These are phyloP conservation scores for Plantago coronopus DNA, from an alignment of 305 asterid genomes.

Conservation along the genomic window DNA sequence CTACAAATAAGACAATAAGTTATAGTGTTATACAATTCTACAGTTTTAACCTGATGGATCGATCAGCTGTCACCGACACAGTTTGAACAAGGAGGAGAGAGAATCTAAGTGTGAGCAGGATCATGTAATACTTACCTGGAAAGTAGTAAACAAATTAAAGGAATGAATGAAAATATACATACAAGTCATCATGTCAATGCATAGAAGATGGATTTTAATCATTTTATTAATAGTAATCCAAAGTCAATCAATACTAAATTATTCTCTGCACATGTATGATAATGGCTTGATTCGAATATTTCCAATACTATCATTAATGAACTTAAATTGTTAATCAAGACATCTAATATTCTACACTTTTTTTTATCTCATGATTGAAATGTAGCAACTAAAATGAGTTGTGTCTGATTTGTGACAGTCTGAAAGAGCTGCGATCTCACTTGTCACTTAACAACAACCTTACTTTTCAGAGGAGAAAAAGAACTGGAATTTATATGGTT, in stretches of 20 bases:
- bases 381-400: background rate
- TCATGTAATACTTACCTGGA: no score
- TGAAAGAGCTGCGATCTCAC: no score
- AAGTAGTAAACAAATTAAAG: background rate
- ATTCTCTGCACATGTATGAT: background rate
- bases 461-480: no score
- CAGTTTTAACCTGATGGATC: background rate
- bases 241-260: background rate
- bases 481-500: no score
- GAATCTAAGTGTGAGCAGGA: no score
- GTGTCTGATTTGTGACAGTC: slow-evolving; percentile 3
- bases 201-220: background rate
- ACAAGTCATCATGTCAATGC: slow-evolving; percentile 14
- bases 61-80: background rate
- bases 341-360: background rate
- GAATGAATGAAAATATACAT: background rate
- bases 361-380: background rate
- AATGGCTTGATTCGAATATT: background rate
- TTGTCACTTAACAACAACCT: no score
- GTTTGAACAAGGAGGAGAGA: background rate
- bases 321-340: slow-evolving; percentile 3
- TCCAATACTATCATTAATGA: slow-evolving; percentile 4
- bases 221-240: background rate
- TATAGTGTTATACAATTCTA: no score
- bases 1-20: no score